phyloP scores from a whole-genome alignment of 1,284 basidiomycete genomes.

The Cryptococcus sp. region DNA sequence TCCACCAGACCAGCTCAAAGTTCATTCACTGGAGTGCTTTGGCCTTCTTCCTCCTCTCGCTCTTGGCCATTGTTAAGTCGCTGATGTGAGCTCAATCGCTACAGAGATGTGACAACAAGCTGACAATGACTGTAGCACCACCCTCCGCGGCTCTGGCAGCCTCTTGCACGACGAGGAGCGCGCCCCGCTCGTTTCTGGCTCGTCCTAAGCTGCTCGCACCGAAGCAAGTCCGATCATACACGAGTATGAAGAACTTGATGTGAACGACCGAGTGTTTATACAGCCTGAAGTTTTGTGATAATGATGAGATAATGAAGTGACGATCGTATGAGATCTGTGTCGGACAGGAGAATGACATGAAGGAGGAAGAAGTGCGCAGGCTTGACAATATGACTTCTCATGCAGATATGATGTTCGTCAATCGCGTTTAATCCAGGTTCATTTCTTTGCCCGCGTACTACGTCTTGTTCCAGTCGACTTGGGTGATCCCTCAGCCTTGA shows the following conservation, averaged over 20 bases:
- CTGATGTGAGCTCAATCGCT: slow-evolving; percentile 41
- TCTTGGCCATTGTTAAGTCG: slow-evolving; percentile 76
- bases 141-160: slow-evolving; percentile 47
- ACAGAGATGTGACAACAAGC: neutral
- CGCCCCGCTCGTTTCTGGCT: slow-evolving; percentile 63
- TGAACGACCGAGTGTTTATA: no score
- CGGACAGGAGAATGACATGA: neutral
- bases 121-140: slow-evolving; percentile 37
- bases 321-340: no score
- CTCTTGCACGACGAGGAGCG: slow-evolving; percentile 80
- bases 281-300: no score
- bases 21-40: slow-evolving; percentile 91
- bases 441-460: slow-evolving; percentile 25
- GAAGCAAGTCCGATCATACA: neutral
- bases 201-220: slow-evolving; percentile 9
- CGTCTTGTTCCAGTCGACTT: slow-evolving; percentile 7
- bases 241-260: no score
- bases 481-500: slow-evolving; percentile 2
- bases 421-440: neutral
- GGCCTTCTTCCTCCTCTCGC: slow-evolving; percentile 78
- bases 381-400: neutral
- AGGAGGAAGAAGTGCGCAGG: neutral
- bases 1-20: slow-evolving; percentile 57
- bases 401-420: slow-evolving; percentile 1
- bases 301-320: no score